Base-by-base conservation (phyloP, 2,329 filamentous ascomycete genomes). In the Niveomyces coronatus region DNA sequence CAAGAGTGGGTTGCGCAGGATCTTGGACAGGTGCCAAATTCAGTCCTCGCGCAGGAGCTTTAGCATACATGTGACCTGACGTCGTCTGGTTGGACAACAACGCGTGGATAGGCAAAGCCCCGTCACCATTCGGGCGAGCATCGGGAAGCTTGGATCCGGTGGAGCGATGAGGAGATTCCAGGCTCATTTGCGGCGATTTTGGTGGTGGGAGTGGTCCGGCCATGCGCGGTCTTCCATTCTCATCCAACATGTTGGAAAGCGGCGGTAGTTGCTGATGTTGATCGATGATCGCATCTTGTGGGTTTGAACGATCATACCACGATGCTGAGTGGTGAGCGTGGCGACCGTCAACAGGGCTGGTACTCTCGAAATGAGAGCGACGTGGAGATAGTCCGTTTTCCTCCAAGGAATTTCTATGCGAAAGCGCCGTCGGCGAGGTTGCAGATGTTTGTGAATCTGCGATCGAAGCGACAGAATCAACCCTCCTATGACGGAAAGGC, bases 71-170 rank as follows among this genome's bases (percentile, higher is more conserved):
- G 9, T 22, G 9, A 28, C 17, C 42, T 29, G 34, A 45, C 37
- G 15, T 55, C 42, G 8, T 53, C 47, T 42, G 64, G 16, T 63
- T 61, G 3, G 63, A 63, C 15, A 76, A 53, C 1, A 76, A 56
- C 0, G 70, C 64, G 45, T 75, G 71, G 17, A 76, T 75, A 2
- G 72, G 70, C 9, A 76, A 47, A 1, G 68, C 59, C 0, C 68
- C 64, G 26, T 75, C 71, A 32, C 66, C 63, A 0, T 66, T 62
- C 4, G 65, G 66, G 29, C 70, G 59, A 3, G 49, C 44, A 13
- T 64, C 37, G 14, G 37, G 37, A 14, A 39, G 15, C 16, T 34
- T 39, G 8, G 37, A 39, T 11, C 37, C 37, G 24, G 31, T 31
- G 19, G 31, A 23, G 30, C 5, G 11, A 27, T n/a, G 4, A 31